A percentile compares a stretch with the other conserved stretches of the same genome.
phyloP scores from a whole-genome alignment of 1,139 yeast genomes.

The Lodderomyces beijingensis region DNA sequence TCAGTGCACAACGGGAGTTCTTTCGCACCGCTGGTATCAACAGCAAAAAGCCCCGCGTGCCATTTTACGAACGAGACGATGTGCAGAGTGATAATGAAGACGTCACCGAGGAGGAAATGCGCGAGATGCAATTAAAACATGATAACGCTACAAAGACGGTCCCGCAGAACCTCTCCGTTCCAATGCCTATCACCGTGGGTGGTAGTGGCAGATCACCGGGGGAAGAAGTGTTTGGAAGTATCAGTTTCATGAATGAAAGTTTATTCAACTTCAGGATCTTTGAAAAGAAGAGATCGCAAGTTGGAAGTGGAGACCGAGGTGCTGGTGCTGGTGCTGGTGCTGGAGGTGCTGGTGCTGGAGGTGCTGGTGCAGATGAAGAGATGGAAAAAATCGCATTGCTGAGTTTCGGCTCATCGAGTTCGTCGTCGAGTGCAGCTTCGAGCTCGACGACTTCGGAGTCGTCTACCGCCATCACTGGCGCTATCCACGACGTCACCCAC shows the following conservation, averaged over 20 bases:
- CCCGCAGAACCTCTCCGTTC: constrained; percentile 13
- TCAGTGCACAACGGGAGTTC: constrained; percentile 47
- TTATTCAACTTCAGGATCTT: constrained; percentile 41
- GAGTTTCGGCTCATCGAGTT: background rate
- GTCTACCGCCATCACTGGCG: no score
- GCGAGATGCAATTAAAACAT: constrained; percentile 37
- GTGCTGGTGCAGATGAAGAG: background rate
- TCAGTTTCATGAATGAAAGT: constrained; percentile 41
- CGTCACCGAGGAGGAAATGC: constrained; percentile 33
- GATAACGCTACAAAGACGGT: constrained; percentile 9
- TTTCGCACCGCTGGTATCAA: no score
- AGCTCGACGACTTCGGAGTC: background rate
- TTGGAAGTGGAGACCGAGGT: constrained; percentile 2
- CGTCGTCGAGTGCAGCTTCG: background rate
- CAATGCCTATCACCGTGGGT: no score
- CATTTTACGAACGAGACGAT: background rate
- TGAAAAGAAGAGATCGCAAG: constrained; percentile 10
- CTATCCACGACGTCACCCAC: no score
- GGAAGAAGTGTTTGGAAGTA: constrained; percentile 39
- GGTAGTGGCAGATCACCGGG: constrained; percentile 2
- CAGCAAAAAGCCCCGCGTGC: constrained; percentile 3
- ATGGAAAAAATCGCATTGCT: background rate
- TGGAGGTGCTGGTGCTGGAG: constrained; percentile 3
- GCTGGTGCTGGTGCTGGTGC: no score
- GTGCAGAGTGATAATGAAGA: constrained; percentile 28